A percentile compares a stretch with the other conserved stretches of the same genome.
These are phyloP conservation scores for Fragaria nilgerrensis DNA, from an alignment of 306 rosid genomes.

Conservation along the genomic window DNA sequence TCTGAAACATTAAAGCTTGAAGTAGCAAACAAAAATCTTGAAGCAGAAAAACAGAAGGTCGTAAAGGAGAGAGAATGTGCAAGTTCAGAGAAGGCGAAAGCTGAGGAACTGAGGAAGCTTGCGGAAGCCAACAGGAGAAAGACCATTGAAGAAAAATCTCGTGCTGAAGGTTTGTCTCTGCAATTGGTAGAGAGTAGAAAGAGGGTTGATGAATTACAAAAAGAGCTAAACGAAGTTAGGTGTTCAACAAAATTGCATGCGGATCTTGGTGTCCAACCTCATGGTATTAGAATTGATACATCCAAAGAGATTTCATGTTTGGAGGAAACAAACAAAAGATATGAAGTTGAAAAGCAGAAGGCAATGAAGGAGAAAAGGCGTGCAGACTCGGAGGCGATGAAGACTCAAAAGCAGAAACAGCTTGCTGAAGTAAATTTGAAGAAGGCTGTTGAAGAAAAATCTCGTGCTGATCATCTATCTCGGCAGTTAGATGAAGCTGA, in stretches of 20 bases:
- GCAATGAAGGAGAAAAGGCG: conserved; percentile 38
- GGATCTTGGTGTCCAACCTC: conserved; percentile 11
- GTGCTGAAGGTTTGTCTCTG: conserved; percentile 33
- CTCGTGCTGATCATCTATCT: conserved; percentile 49
- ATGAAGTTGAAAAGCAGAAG: conserved; percentile 48
- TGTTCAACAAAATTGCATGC: conserved; percentile 9
- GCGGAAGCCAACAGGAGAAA: conserved; percentile 31
- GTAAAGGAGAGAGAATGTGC: conserved; percentile 51
- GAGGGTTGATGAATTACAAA: conserved; percentile 35
- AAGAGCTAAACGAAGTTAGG: conserved; percentile 25
- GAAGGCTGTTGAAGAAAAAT: conserved; percentile 54
- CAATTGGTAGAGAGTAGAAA: conserved; percentile 34
- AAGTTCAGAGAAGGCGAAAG: conserved; percentile 50
- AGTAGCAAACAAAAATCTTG: conserved; percentile 48
- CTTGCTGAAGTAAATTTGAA: conserved; percentile 53
- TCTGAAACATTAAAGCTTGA: conserved; percentile 39
- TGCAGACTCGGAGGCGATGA: conserved; percentile 41
- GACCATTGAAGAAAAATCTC: conserved; percentile 27
- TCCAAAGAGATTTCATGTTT: conserved; percentile 18
- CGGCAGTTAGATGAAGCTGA: conserved; percentile 49
- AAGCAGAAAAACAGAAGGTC: conserved; percentile 47
- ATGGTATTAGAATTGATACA: not conserved
- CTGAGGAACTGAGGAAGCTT: conserved; percentile 39
- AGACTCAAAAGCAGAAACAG: conserved; percentile 46
- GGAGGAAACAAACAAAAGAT: conserved; percentile 34